Base-by-base conservation (phyloP, 1,284 basidiomycete species). In the Irpex sp. region DNA sequence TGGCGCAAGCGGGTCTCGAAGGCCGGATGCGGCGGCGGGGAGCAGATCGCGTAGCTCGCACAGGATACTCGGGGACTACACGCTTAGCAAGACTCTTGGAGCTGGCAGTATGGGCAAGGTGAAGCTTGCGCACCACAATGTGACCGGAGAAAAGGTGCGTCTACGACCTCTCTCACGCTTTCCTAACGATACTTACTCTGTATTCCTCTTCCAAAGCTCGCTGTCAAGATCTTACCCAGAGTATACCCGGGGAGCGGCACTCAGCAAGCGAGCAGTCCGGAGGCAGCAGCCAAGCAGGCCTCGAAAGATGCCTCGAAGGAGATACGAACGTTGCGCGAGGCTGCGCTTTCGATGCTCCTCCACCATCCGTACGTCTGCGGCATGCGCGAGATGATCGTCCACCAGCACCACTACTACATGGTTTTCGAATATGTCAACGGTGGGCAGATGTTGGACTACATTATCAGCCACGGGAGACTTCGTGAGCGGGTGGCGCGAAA, bases 21-120 rank as follows among this genome's bases (percentile, higher is more conserved):
- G 80, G 72, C 67, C 80, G 74, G 75, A 82, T 76, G 76, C 75
- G 75, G 62, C 74, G 75, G 24, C 79, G 74, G 76, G 78, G 77
- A 73, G 78, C 80, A 76, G 81, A 78, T 66, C 81, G 75, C 79
- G 84, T 75, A 81, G 86, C 72, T 85, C 88, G 63, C 90, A 90
- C 78, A 86, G 90, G 79, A 89, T 93, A 76, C 86, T 99, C 13
- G 97, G 98, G 58, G 97, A 99, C 81, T 99, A 99, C 86, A 96
- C 96, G 73, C 90, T 99, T 74, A 96, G 96, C 78, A 99, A 99
- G 89, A 99, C 98, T 3, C 89, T 99, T 45, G 98, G 98, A 66
- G 97, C 97, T 56, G 98, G 98, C 54, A 97, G 96, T 82, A 99
- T 99, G 97, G 98, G 98, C 76, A 99, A 99, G 81, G 98, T 99